Evolutionary conservation across 2,329 filamentous ascomycete species (phyloP), one percentile per base, ranked within the genome.

Genomic region (Beauveria varroae): DNA sequence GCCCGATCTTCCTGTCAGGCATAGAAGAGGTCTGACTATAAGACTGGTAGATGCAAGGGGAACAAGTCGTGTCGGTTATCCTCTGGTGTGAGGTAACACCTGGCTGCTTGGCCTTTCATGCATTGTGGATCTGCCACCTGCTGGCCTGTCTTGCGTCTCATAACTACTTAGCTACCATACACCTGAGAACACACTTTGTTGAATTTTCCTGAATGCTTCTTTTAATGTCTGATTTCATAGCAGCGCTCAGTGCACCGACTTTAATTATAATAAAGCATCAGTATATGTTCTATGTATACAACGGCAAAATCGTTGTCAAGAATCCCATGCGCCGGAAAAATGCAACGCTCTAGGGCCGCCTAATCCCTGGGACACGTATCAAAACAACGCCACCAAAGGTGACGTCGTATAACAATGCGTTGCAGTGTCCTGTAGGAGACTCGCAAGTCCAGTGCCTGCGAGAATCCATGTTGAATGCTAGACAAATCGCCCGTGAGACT

Each of bases 241-340:
- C 18, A 53, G 49, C n/a, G 49, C 57, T 43, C 22, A 16, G 6
- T 20, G 49, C 49, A 46, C 57, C 26, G 34, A 47, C 28, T 22
- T 26, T 28, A 41, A 57, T 57, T 62, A 62, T 24, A 62, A 62
- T 62, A 40, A 56, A 47, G 40, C 47, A 62, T 62, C 52, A 52
- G 37, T 43, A 60, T 49, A 49, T 50, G 30, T 56, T 61, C 49
- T 46, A 56, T 57, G 60, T 57, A 53, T 62, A 52, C 60, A 62
- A 57, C 60, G 46, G 41, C 40, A 52, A 58, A 62, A 52, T 57
- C 52, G 47, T 41, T 62, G 60, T 53, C 52, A 57, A 57, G 51
- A 24, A 24, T 43, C 60, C 54, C 60, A 47, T 62, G 20, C 60
- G 60, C 60, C 60, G 47, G 26, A 51, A 41, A 46, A 62, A 62